Base-by-base conservation (phyloP, 129 eudicot genomes). In the Artemisia annua region DNA sequence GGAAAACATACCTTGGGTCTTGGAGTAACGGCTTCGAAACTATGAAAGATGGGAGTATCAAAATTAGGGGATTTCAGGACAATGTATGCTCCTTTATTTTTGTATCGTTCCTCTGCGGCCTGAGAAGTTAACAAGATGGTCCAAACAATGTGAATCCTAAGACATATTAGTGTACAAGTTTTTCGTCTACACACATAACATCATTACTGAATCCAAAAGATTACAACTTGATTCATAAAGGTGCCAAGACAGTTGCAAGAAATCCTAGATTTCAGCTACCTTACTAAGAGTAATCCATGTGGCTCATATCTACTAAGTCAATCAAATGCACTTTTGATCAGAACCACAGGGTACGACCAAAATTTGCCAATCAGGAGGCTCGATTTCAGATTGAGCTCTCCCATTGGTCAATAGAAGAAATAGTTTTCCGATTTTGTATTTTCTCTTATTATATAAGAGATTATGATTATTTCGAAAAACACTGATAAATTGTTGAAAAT, bases 51-150 rank as follows among this genome's bases (percentile, higher is more conserved):
- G 1, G 98, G 98, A 35, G 84, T 63, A 75, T 86, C 96, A 74
- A 90, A 94, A 73, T 88, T 75, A 24, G 98, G 98, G 32, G 91
- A 81, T 69, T 88, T 79, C 58, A 94, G 66, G 70, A 90, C 88
- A 62, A 94, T 81, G 70, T 94, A 94, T 58, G 98, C 98, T 74
- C 93, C 98, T 80, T 88, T 90, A 63, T 94, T 94, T 69, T 83
- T 85, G 80, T 81, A 86, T 17, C 98, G 81, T 61, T 79, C 96
- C 16, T 74, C 89, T 5, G 98, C 86, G 14, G 97, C 96, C 98
- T 94, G 89, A 63, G 39, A 77, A 32, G 59, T 22, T 48, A 67
- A 78, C 69, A 86, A 43, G 53, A 71, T 51, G 30, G 13, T 39
- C 16, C 30, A 28, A 54, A 22, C 18, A 48, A 72, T 44, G 64